phyloP scores from a whole-genome alignment of 164 flowering plant genomes.

The Chloranthus sessilifolius region DNA sequence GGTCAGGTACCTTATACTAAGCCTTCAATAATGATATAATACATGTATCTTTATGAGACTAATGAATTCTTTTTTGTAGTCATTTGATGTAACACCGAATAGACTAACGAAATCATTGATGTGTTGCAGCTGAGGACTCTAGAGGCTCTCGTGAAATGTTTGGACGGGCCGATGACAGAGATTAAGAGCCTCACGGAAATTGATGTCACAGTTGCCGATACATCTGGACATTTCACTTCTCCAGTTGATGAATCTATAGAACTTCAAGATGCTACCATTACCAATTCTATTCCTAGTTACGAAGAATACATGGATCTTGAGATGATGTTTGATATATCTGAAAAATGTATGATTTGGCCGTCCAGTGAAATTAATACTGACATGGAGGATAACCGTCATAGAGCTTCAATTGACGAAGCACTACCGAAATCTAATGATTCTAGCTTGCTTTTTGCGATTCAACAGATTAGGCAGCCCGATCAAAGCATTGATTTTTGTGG shows the following conservation, averaged over 20 bases:
- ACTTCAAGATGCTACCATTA: slow-evolving; percentile 25
- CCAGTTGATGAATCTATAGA: slow-evolving; percentile 30
- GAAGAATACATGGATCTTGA: slow-evolving; percentile 37
- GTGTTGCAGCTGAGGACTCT: too few relatives aligned
- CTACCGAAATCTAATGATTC: slow-evolving; percentile 26
- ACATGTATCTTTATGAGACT: too few relatives aligned
- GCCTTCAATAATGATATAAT: too few relatives aligned
- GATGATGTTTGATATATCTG: slow-evolving; percentile 48
- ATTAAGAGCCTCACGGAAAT: neutral
- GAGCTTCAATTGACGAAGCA: slow-evolving; percentile 27
- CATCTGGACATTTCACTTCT: slow-evolving; percentile 56
- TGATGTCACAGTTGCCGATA: slow-evolving; percentile 40
- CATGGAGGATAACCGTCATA: slow-evolving; percentile 18
- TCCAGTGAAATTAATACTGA: slow-evolving; percentile 44
- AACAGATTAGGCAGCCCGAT: slow-evolving; percentile 36
- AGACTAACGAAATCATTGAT: too few relatives aligned
- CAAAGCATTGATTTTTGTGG: slow-evolving; percentile 33
- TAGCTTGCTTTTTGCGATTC: slow-evolving; percentile 45
- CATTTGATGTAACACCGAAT: too few relatives aligned
- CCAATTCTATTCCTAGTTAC: slow-evolving; percentile 30
- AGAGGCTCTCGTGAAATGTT: neutral
- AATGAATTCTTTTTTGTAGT: too few relatives aligned
- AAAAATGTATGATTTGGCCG: slow-evolving; percentile 51
- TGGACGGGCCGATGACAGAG: neutral
- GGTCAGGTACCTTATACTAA: too few relatives aligned